These are phyloP conservation scores for Aspergillus sp. DNA, from an alignment of 2,329 filamentous ascomycete genomes.

Conservation along the genomic window DNA sequence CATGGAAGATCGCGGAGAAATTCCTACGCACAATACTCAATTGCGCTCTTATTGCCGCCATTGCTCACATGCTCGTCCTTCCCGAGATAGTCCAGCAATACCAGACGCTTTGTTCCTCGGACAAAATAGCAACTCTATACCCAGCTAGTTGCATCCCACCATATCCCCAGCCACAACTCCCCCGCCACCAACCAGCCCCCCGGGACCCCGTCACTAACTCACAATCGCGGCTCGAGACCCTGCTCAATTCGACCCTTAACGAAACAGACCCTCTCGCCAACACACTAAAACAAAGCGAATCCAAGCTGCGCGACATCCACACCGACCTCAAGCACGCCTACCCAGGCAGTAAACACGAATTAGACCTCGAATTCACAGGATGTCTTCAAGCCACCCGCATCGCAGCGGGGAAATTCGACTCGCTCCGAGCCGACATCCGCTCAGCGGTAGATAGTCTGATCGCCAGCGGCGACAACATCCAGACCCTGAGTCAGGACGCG, in stretches of 20 bases:
- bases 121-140: conserved; percentile 28
- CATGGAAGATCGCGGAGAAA: not conserved
- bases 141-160: conserved; percentile 30
- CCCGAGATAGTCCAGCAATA: conserved; percentile 39
- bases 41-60: conserved; percentile 29
- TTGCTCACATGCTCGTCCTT: conserved; percentile 36
- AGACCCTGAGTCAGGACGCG: conserved; percentile 19
- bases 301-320: conserved; percentile 31
- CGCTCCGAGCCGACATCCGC: conserved; percentile 37
- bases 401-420: conserved; percentile 37
- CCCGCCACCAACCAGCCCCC: conserved; percentile 12
- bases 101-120: conserved; percentile 30
- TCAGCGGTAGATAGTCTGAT: conserved; percentile 38
- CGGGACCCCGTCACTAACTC: conserved; percentile 19
- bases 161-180: conserved; percentile 12
- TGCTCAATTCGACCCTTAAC: conserved; percentile 33
- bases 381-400: conserved; percentile 34
- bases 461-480: conserved; percentile 19
- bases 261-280: conserved; percentile 28
- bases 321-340: conserved; percentile 29
- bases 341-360: conserved; percentile 34
- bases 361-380: conserved; percentile 41
- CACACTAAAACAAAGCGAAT: conserved; percentile 34
- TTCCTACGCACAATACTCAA: conserved; percentile 27
- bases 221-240: conserved; percentile 27